Percentiles rank a stretch among this genome's conserved stretches.
Evolutionary conservation across 2,329 filamentous ascomycete species (phyloP).

Genomic region (Ophiognomonia clavigignenti-juglandacearum): DNA sequence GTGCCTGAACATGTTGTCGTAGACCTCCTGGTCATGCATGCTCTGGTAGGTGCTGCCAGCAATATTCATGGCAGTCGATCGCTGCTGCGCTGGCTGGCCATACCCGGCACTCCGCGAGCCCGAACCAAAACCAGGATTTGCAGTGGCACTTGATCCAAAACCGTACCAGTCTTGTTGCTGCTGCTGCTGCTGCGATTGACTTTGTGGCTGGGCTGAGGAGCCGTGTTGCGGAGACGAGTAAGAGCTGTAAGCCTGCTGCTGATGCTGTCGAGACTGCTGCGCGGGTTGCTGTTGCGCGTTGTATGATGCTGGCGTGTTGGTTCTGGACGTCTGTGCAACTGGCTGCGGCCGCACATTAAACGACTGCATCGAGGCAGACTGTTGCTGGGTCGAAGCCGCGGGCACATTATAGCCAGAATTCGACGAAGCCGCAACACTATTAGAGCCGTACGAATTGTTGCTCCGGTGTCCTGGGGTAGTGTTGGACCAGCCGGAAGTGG

Average conservation of each 20-base stretch:
- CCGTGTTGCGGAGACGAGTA: conserved; percentile 24
- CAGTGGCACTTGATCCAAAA: conserved; percentile 22
- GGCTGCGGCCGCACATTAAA: conserved; percentile 24
- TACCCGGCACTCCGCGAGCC: conserved; percentile 10
- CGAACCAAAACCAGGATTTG: conserved; percentile 19
- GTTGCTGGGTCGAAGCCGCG: conserved; percentile 18
- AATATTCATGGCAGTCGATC: conserved; percentile 21
- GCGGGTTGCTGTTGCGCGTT: conserved; percentile 8
- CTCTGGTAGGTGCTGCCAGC: conserved; percentile 22
- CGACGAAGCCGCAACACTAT: conserved; percentile 19
- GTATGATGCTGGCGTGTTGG: conserved; percentile 20
- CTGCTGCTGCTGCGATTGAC: conserved; percentile 24
- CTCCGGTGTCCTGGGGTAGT: conserved; percentile 22
- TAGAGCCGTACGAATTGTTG: conserved; percentile 24
- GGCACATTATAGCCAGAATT: conserved; percentile 19
- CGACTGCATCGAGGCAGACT: conserved; percentile 16
- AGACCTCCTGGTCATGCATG: conserved; percentile 22
- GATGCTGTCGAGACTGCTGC: conserved; percentile 21
- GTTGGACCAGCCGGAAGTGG: conserved; percentile 22
- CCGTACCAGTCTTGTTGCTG: conserved; percentile 30
- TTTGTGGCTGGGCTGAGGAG: conserved; percentile 22
- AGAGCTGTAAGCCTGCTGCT: conserved; percentile 23
- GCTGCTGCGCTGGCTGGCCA: conserved; percentile 15
- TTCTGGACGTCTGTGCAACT: conserved; percentile 19
- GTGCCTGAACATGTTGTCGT: conserved; percentile 21